Evolutionary conservation across 495 filamentous ascomycete genomes (phyloP).

Genomic region (Amphirosellinia nigrospora): DNA sequence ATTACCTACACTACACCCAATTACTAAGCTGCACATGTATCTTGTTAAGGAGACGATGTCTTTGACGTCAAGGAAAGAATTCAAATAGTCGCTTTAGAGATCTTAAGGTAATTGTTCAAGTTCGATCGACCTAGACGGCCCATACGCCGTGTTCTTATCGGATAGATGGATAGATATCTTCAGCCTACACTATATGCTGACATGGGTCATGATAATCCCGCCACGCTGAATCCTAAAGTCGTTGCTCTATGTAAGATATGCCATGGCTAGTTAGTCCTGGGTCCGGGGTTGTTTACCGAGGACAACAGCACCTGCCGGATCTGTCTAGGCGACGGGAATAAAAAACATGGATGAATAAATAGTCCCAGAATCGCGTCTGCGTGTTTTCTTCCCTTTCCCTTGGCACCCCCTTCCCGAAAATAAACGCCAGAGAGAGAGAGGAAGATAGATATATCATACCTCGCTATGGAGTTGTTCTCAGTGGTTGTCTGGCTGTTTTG

Average conservation of each 20-base stretch:
- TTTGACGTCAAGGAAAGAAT: not conserved
- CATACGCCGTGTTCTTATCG: not conserved
- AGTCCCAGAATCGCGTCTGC: not conserved
- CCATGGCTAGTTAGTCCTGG: not conserved
- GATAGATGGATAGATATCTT: not conserved
- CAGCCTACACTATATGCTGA: not conserved
- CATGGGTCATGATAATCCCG: not conserved
- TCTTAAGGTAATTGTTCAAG: not conserved
- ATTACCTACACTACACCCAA: no score
- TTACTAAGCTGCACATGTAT: no score
- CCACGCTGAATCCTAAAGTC: not conserved
- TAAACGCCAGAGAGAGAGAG: not conserved
- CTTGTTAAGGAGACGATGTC: not conserved
- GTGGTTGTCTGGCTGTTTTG: conserved; percentile 16
- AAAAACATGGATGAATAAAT: not conserved
- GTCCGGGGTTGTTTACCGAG: not conserved
- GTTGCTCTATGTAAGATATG: not conserved
- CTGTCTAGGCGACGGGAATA: not conserved
- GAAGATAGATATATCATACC: not conserved
- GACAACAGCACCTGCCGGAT: conserved; percentile 1
- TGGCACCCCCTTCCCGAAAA: conserved; percentile 2
- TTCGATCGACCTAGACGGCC: no score
- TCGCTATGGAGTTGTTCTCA: conserved; percentile 18
- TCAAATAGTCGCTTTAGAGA: not conserved
- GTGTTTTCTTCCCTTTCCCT: not conserved